A percentile compares a stretch with the other conserved stretches of the same genome.
Conservation (phyloP, 2,329 filamentous ascomycete species). For the Purpureocillium lavendulum region DNA sequence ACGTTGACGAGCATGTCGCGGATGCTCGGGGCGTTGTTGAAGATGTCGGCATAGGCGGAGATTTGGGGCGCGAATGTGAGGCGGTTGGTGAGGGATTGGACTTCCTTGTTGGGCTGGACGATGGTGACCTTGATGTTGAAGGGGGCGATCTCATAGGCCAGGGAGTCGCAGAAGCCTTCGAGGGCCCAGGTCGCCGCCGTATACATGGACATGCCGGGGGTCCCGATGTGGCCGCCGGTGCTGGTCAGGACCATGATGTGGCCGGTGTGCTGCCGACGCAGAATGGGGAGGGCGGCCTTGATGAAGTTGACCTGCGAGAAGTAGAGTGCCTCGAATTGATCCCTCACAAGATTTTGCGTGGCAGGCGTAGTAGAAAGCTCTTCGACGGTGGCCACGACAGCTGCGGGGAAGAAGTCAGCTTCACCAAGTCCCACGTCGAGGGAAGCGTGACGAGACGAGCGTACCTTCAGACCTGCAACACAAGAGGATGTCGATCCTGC, state of each 20-base stretch:
- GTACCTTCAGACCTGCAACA: slow-evolving; percentile 82
- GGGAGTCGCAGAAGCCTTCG: slow-evolving; percentile 89
- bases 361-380: slow-evolving; percentile 68
- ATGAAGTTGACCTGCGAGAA: slow-evolving; percentile 96
- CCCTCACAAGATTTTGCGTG: slow-evolving; percentile 70
- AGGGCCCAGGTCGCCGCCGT: slow-evolving; percentile 90
- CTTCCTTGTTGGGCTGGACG: slow-evolving; percentile 91
- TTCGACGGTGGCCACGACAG: slow-evolving; percentile 83
- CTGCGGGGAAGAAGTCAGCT: slow-evolving; percentile 29
- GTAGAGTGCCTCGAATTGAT: slow-evolving; percentile 92
- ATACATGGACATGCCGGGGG: slow-evolving; percentile 83
- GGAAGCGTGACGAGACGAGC: slow-evolving; percentile 6
- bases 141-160: slow-evolving; percentile 92
- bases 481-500: slow-evolving; percentile 79
- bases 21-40: slow-evolving; percentile 62
- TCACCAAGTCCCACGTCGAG: no score
- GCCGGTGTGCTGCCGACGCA: slow-evolving; percentile 72
- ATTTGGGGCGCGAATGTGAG: slow-evolving; percentile 78
- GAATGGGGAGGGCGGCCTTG: slow-evolving; percentile 72
- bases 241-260: slow-evolving; percentile 88
- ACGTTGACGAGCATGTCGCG: slow-evolving; percentile 76
- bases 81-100: slow-evolving; percentile 77
- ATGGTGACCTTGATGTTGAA: slow-evolving; percentile 97
- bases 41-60: slow-evolving; percentile 34
- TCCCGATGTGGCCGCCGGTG: slow-evolving; percentile 86